Evolutionary conservation across 768 basidiomycete genomes (phyloP).

Genomic region (Mrakia blollopis): DNA sequence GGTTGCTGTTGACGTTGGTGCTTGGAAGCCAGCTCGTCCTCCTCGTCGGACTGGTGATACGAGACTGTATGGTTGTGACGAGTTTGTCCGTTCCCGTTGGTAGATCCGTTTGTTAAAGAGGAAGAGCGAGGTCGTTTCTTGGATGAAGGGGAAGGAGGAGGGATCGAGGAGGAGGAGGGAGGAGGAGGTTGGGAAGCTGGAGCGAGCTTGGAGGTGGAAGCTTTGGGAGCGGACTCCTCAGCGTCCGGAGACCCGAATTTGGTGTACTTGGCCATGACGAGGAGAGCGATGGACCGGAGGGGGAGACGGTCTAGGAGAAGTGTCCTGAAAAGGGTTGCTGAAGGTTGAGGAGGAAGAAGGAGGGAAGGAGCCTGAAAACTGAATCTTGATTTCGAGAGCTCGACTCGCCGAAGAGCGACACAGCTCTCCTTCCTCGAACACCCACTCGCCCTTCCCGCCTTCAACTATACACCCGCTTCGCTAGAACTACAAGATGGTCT

Average conservation of each 20-base stretch:
- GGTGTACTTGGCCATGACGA: slow-evolving; percentile 9
- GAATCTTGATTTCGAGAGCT: too few species aligned
- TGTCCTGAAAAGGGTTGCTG: not conserved
- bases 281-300: not conserved
- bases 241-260: slow-evolving; percentile 1
- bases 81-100: not conserved
- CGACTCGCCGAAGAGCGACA: not conserved
- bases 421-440: not conserved
- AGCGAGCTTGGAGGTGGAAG: slow-evolving; percentile 17
- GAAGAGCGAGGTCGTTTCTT: not conserved
- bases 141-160: not conserved
- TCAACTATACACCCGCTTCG: not conserved
- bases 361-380: not conserved
- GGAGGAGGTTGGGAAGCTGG: not conserved
- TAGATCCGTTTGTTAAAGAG: not conserved
- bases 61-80: not conserved
- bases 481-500: not conserved
- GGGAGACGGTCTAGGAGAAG: not conserved
- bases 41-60: slow-evolving; percentile 14
- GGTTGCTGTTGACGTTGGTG: not conserved
- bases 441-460: too few species aligned
- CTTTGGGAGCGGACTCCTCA: not conserved
- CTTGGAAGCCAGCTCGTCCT: not conserved
- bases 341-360: not conserved
- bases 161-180: not conserved